Conservation (phyloP, 2,329 filamentous ascomycete species). For the Aspergillus ochraceoroseus region DNA sequence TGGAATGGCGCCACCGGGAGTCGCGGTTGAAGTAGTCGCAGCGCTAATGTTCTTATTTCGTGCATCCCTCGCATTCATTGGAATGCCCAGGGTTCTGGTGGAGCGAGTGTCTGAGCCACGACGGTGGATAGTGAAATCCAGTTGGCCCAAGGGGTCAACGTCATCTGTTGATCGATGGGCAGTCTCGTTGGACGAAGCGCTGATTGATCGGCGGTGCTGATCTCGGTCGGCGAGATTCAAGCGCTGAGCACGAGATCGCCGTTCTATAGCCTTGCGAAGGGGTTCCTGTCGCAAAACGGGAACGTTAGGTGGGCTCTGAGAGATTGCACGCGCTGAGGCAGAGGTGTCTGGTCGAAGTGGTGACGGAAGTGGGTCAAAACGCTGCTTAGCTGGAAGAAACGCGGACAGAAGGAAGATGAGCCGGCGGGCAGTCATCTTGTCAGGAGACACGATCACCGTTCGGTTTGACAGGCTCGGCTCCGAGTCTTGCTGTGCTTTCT, state of each 20-base stretch:
- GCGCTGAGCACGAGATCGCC: conserved; percentile 47
- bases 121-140: conserved; percentile 28
- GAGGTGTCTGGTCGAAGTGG: conserved; percentile 40
- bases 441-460: conserved; percentile 54
- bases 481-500: conserved; percentile 46
- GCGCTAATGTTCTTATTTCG: conserved; percentile 46
- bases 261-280: conserved; percentile 51
- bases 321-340: conserved; percentile 47
- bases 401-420: conserved; percentile 56
- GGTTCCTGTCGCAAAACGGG: conserved; percentile 51
- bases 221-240: conserved; percentile 34
- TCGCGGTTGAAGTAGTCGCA: conserved; percentile 51
- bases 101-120: conserved; percentile 45
- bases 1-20: conserved; percentile 48
- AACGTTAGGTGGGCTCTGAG: conserved; percentile 51
- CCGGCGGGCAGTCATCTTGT: conserved; percentile 56
- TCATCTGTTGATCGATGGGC: conserved; percentile 35
- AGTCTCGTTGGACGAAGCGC: conserved; percentile 44
- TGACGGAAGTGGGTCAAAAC: conserved; percentile 37
- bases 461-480: conserved; percentile 49
- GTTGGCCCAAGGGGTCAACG: conserved; percentile 24
- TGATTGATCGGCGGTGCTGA: conserved; percentile 40
- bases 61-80: conserved; percentile 45
- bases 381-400: conserved; percentile 51
- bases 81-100: conserved; percentile 40